These are phyloP conservation scores for Alisma plantagoaquatica DNA, from an alignment of 106 monocot genomes.

Conservation along the genomic window DNA sequence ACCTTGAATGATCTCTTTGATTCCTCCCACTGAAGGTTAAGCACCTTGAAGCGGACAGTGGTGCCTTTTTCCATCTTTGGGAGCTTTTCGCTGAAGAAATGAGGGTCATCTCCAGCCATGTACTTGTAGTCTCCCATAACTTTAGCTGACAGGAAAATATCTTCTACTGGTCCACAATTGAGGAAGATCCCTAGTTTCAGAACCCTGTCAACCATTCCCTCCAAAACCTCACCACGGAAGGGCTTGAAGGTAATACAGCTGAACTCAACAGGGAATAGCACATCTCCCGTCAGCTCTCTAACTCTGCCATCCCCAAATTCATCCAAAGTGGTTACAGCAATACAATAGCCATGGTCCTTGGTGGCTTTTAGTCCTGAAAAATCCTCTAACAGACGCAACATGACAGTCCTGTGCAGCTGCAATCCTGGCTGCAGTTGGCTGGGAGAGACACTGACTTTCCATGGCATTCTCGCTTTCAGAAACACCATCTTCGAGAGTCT, in stretches of 20 bases:
- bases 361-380: slow-evolving; percentile 49
- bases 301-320: slow-evolving; percentile 49
- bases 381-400: slow-evolving; percentile 60
- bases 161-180: slow-evolving; percentile 50
- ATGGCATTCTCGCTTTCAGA: slow-evolving; percentile 60
- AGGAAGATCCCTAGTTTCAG: slow-evolving; percentile 63
- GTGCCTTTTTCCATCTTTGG: slow-evolving; percentile 43
- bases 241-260: slow-evolving; percentile 60
- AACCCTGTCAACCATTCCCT: slow-evolving; percentile 54
- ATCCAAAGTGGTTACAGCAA: slow-evolving; percentile 50
- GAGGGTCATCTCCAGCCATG: slow-evolving; percentile 40
- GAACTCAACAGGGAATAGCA: slow-evolving; percentile 63
- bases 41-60: slow-evolving; percentile 59
- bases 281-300: slow-evolving; percentile 43
- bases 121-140: slow-evolving; percentile 53
- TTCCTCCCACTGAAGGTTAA: slow-evolving; percentile 71
- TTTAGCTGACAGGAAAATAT: slow-evolving; percentile 52
- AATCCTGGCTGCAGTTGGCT: slow-evolving; percentile 45
- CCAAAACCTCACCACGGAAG: slow-evolving; percentile 51
- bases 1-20: slow-evolving; percentile 51
- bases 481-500: slow-evolving; percentile 82
- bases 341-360: slow-evolving; percentile 54
- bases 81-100: slow-evolving; percentile 57
- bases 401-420: slow-evolving; percentile 42
- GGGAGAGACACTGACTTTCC: slow-evolving; percentile 50